Percentiles rank a stretch among this genome's conserved stretches.
phyloP scores from a whole-genome alignment of 108 stramenopile genomes.

The Nitzschia putrida region DNA sequence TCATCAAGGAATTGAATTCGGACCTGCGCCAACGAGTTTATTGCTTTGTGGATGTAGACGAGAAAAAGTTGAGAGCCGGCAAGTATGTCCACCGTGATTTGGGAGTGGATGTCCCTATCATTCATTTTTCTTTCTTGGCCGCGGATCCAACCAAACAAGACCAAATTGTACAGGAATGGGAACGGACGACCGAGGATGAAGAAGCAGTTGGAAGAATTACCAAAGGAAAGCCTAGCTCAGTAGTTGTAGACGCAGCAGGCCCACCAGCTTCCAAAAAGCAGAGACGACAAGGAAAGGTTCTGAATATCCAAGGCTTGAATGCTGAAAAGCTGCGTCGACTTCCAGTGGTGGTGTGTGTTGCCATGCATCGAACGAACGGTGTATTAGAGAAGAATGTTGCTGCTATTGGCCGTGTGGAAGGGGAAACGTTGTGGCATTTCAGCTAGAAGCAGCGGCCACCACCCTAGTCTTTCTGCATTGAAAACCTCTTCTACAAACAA shows the following conservation, averaged over 20 bases:
- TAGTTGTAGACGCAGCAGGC: not conserved
- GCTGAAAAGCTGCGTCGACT: constrained; percentile 38
- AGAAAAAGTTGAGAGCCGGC: constrained; percentile 71
- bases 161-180: constrained; percentile 29
- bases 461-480: not conserved
- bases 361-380: constrained; percentile 87
- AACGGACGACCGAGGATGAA: not conserved
- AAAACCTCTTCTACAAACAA: not conserved
- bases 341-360: constrained; percentile 88
- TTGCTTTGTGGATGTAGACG: constrained; percentile 85
- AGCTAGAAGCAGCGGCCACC: constrained; percentile 20
- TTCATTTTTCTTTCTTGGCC: constrained; percentile 77
- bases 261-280: not conserved
- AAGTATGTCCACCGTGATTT: constrained; percentile 58
- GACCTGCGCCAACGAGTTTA: constrained; percentile 56
- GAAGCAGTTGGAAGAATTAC: constrained; percentile 55
- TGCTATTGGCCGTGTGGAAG: constrained; percentile 72
- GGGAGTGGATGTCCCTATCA: constrained; percentile 64
- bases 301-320: constrained; percentile 8
- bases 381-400: constrained; percentile 78
- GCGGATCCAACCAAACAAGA: constrained; percentile 21
- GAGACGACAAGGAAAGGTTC: constrained; percentile 16
- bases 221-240: constrained; percentile 35
- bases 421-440: constrained; percentile 82
- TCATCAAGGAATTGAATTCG: constrained; percentile 68